Percentiles rank a stretch among this genome's conserved stretches.
phyloP scores from a whole-genome alignment of 1,284 basidiomycete genomes.

The Ustilago esculenta region DNA sequence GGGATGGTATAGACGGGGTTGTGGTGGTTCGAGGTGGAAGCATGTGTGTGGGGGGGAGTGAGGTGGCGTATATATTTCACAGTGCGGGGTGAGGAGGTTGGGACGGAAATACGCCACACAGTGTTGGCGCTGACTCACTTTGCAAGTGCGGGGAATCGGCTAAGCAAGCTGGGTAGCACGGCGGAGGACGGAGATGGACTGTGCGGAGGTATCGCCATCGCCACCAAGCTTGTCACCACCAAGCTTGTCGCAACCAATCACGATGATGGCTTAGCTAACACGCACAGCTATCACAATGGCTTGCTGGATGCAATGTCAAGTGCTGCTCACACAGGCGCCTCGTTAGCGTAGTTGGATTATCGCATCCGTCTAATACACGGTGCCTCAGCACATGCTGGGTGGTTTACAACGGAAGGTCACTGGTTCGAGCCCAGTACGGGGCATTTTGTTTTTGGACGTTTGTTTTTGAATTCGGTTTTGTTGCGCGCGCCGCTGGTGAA shows the following conservation, averaged over 20 bases:
- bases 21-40: neutral
- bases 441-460: conserved; percentile 14
- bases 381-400: conserved; percentile 31
- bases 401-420: conserved; percentile 49
- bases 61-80: neutral
- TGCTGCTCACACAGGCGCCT: neutral
- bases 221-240: no score
- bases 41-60: neutral
- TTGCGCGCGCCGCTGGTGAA: no score
- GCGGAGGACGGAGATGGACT: conserved; percentile 24
- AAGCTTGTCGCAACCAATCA: no score
- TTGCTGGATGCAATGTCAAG: neutral
- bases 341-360: conserved; percentile 53
- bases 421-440: conserved; percentile 55
- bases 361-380: conserved; percentile 47
- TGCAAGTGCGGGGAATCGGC: conserved; percentile 19
- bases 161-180: conserved; percentile 16
- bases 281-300: no score
- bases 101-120: no score
- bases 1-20: neutral
- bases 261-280: conserved; percentile 4
- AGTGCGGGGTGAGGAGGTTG: no score
- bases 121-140: neutral
- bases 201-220: conserved; percentile 11
- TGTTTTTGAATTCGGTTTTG: neutral